phyloP scores from a whole-genome alignment of 1,284 basidiomycete species.

The Apiotrichum mycotoxinovorans region DNA sequence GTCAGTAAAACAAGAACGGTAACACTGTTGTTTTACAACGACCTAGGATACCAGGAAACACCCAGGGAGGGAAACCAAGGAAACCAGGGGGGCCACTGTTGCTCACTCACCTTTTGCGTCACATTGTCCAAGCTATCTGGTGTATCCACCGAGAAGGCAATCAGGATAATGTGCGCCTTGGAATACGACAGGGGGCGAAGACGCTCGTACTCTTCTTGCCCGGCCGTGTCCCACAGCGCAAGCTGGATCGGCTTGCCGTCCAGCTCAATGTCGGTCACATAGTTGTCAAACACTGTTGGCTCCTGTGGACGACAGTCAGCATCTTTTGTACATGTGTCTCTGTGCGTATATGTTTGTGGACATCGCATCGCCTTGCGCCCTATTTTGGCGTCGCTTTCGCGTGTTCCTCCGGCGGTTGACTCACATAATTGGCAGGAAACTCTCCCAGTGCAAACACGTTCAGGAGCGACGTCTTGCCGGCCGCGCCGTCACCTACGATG shows the following conservation, averaged over 20 bases:
- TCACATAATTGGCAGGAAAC: conserved; percentile 90
- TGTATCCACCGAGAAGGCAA: conserved; percentile 93
- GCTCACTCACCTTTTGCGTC: conserved; percentile 72
- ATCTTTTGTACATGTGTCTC: no score
- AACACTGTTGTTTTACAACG: no score
- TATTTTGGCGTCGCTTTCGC: no score
- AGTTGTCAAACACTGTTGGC: conserved; percentile 92
- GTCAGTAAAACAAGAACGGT: no score
- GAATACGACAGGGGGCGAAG: conserved; percentile 94
- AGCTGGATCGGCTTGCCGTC: conserved; percentile 83
- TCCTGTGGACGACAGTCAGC: not conserved
- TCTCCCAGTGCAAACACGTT: conserved; percentile 81
- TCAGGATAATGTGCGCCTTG: conserved; percentile 96
- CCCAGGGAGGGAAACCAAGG: no score
- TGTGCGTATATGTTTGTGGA: no score
- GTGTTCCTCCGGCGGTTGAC: conserved; percentile 18
- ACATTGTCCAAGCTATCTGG: conserved; percentile 97
- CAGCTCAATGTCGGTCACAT: conserved; percentile 93
- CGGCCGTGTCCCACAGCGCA: conserved; percentile 66
- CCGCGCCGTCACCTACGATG: conserved; percentile 85
- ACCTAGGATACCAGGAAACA: no score
- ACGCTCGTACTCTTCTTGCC: conserved; percentile 96
- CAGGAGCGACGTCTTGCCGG: conserved; percentile 56
- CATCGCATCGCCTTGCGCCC: not conserved
- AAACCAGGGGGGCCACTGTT: no score